Base-by-base conservation (phyloP, 2,329 filamentous ascomycete species). In the Colletotrichum euphorbiae region DNA sequence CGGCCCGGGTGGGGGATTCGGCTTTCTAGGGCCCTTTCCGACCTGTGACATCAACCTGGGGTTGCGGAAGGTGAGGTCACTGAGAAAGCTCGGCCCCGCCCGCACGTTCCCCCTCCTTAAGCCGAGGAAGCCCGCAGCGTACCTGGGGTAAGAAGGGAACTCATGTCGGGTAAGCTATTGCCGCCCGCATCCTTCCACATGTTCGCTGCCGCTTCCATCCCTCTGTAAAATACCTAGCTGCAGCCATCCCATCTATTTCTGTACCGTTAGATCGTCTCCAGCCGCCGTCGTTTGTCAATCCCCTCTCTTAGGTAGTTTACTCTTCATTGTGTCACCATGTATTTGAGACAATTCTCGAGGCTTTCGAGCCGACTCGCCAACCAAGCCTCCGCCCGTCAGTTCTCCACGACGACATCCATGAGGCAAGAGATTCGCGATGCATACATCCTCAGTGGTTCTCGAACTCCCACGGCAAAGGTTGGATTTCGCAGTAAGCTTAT, bases 391-490 rank as follows among this genome's bases (percentile, higher is more conserved):
- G 74, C 77, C 58, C 82, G 85, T 59, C 77, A 77, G 59, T 87
- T 88, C 73, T 85, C 85, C 40, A 81, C 79, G 13, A 76, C 78
- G 58, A 68, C 79, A 45, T 73, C 78, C n/a, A 75, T 83, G 40
- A 80, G 79, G 69, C 83, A 90, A 80, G 91, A 97, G 77, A 87
- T 97, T 61, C 90, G 92, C 76, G 94, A 98, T 79, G 95, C 93
- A 54, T 99, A 98, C 80, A 98, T 99, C 73, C 80, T 99, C 71
- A 94, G 93, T 76, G 96, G 92, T 11, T 88, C 94, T 15, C 87
- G 96, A 74, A 99, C 96, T 56, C 95, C 96, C 2, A 97, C 93
- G 17, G 92, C 90, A 72, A 97, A 96, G 84, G 94, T 96, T 79
- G 57, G n/a, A 2, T 3, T 28, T 52, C 52, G 36, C 12, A 52